These are phyloP conservation scores for Geosmithia putterillii DNA, from an alignment of 2,329 filamentous ascomycete species.

Conservation along the genomic window DNA sequence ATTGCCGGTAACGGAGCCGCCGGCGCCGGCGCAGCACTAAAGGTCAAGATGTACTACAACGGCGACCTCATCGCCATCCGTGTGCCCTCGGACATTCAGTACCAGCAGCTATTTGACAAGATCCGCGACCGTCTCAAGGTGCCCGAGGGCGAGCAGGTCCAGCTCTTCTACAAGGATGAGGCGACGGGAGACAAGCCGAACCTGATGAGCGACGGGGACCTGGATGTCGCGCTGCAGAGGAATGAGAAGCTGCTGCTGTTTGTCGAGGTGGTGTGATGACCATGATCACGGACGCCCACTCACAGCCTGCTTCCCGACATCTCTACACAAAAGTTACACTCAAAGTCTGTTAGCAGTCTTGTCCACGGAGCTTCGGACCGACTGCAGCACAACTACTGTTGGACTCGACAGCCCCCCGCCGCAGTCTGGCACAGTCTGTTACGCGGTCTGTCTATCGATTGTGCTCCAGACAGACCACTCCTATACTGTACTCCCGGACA, in stretches of 20 bases:
- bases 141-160: conserved; percentile 52
- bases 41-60: conserved; percentile 91
- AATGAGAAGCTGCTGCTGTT: conserved; percentile 81
- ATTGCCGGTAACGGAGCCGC: too few relatives aligned
- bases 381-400: too few relatives aligned
- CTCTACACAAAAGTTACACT: too few relatives aligned
- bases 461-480: too few relatives aligned
- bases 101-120: conserved; percentile 68
- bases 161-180: conserved; percentile 81
- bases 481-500: too few relatives aligned
- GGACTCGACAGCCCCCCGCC: too few relatives aligned
- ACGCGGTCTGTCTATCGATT: too few relatives aligned
- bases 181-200: conserved; percentile 60
- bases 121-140: conserved; percentile 76
- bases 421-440: too few relatives aligned
- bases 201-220: conserved; percentile 67
- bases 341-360: too few relatives aligned
- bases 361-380: too few relatives aligned
- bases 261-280: conserved; percentile 40
- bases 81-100: conserved; percentile 70
- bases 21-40: conserved; percentile 46
- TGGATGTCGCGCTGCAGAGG: conserved; percentile 67
- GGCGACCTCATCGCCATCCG: conserved; percentile 87
- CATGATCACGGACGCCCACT: too few relatives aligned
- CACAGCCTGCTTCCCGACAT: not conserved